Percentiles rank a stretch among this genome's conserved stretches.
These are phyloP conservation scores for Leccinum uliginosum DNA, from an alignment of 768 basidiomycete species.

Conservation along the genomic window DNA sequence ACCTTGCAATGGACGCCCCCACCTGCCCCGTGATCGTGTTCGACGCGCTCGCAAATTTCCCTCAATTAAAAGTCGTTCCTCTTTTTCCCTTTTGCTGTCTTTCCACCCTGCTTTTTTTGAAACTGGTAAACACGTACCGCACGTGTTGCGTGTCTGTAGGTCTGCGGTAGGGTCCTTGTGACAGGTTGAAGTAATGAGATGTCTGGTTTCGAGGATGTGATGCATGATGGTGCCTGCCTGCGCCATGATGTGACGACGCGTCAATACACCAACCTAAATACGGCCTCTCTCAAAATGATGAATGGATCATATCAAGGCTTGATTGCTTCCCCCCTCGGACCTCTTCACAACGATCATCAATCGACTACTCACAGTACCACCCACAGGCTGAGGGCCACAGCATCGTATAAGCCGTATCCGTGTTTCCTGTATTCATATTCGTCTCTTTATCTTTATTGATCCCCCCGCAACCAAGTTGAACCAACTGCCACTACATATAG, in stretches of 20 bases:
- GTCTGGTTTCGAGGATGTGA: background rate
- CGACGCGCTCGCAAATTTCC: slow-evolving; percentile 5
- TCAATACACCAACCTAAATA: background rate
- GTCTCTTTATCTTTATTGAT: background rate
- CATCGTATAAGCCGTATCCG: background rate
- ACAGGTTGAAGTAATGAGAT: background rate
- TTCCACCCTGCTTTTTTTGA: background rate
- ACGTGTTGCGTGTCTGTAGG: background rate
- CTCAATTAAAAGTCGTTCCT: background rate
- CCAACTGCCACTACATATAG: background rate
- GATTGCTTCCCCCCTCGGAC: background rate
- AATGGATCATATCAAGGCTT: background rate
- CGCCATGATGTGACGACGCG: background rate
- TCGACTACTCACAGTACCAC: background rate
- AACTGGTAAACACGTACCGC: background rate
- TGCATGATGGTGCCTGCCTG: background rate
- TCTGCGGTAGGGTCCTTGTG: background rate
- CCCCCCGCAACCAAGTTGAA: background rate
- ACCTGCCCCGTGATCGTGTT: background rate
- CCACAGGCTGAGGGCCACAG: too few species aligned
- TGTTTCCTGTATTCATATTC: background rate
- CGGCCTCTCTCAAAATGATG: background rate
- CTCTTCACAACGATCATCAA: background rate
- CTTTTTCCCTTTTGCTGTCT: background rate
- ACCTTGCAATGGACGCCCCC: background rate